Evolutionary conservation across 2,329 filamentous ascomycete species (phyloP).

Genomic region (Shiraia sp.): DNA sequence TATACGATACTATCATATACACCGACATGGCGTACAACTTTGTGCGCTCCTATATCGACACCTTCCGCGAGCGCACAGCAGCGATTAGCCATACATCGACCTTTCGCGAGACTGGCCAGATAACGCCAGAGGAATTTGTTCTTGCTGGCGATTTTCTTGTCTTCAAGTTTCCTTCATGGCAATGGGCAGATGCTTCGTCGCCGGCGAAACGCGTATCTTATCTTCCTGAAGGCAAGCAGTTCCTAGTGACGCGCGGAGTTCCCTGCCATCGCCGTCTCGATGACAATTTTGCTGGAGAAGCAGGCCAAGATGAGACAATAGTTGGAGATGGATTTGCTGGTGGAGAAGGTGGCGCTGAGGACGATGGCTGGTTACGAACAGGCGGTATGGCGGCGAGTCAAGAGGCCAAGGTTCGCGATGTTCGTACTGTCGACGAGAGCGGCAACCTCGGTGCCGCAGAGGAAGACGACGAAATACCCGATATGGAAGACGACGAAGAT

Average conservation of each 20-base stretch:
- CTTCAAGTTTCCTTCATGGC: conserved; percentile 99
- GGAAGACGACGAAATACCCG: conserved; percentile 80
- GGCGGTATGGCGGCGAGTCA: conserved; percentile 77
- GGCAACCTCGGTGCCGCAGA: conserved; percentile 81
- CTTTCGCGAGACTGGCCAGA: conserved; percentile 90
- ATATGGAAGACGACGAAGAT: conserved; percentile 97
- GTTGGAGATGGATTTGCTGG: conserved; percentile 74
- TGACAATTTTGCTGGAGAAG: conserved; percentile 89
- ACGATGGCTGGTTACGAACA: conserved; percentile 90
- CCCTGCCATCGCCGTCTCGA: conserved; percentile 90
- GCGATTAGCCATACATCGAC: conserved; percentile 88
- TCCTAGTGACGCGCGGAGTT: conserved; percentile 89
- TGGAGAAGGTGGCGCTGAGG: conserved; percentile 58
- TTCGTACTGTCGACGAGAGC: conserved; percentile 85
- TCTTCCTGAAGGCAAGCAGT: conserved; percentile 90
- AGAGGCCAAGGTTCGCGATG: conserved; percentile 76
- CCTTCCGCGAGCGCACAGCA: conserved; percentile 87
- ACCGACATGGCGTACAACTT: conserved; percentile 72
- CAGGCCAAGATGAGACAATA: conserved; percentile 82
- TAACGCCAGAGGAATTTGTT: conserved; percentile 96
- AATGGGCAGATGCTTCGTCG: conserved; percentile 89
- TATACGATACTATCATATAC: not conserved
- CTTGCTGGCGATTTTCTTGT: conserved; percentile 95
- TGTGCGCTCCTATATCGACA: conserved; percentile 88
- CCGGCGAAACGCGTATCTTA: conserved; percentile 76